Base-by-base conservation (phyloP, 352 stramenopile genomes). In the Peronospora belbahrii region DNA sequence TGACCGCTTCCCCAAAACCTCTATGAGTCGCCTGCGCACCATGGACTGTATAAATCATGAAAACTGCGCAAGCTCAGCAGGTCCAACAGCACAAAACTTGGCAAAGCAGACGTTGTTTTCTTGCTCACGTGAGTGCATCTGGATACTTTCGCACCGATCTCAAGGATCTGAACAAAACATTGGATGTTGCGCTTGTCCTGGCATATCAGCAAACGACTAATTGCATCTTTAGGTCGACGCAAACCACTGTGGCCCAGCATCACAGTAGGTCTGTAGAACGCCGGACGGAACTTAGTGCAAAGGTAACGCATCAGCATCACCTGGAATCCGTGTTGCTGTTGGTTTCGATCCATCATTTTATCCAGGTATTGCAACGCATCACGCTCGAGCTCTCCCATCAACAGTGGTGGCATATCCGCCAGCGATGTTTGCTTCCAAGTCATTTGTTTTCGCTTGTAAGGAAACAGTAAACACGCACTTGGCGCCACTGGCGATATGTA, bases 111-210 rank as follows among this genome's bases (percentile, higher is more conserved):
- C 17, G 52, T 50, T 2, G 43, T 6, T 10, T 50, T 47, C 7
- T 36, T 27, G 10, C 9, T 46, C 2, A 41, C 3, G 28, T 62
- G 42, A 28, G 25, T 35, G 30, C 60, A 61, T 28, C 31, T 42
- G 23, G 50, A 37, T 35, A 47, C 27, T 8, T 49, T 25, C 5
- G 42, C 23, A 13, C 34, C 28, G 4, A 14, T 43, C 9, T 52
- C 35, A 14, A 46, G 14, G 11, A 41, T 46, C 20, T 72, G 58
- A 6, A 86, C 52, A 49, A 71, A 86, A 30, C 71, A 84, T 57
- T 76, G 81, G 46, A 83, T 47, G 28, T 56, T 79, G 49, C 69
- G 71, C 35, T 86, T 86, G 60, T 84, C 67, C 43, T 86, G 71
- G 37, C 58, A 75, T 8, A 84, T 49, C 28, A 86, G 28, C 27